A percentile compares a stretch with the other conserved stretches of the same genome.
Conservation (phyloP, 352 stramenopile species). For the Phytophthora colocasiae region DNA sequence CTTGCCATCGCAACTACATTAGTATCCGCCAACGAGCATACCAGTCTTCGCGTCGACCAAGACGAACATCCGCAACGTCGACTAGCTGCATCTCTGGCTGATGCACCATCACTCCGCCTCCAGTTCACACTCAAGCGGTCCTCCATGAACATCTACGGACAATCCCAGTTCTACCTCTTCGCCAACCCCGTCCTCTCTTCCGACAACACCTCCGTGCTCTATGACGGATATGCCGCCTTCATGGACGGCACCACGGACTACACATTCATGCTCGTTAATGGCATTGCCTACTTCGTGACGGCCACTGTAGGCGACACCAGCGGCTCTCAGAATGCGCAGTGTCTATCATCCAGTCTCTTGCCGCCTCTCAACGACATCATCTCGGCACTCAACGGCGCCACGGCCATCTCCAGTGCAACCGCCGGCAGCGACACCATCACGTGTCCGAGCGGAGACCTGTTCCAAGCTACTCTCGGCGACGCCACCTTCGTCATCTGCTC, state of each 20-base stretch:
- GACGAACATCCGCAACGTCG: neutral
- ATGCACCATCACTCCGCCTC: slow-evolving; percentile 36
- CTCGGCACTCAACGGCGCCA: slow-evolving; percentile 21
- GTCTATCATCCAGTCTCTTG: slow-evolving; percentile 19
- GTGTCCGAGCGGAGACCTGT: slow-evolving; percentile 29
- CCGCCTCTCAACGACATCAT: slow-evolving; percentile 27
- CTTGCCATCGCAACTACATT: slow-evolving; percentile 8
- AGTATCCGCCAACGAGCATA: neutral
- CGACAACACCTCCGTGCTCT: slow-evolving; percentile 33
- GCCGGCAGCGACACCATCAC: slow-evolving; percentile 15
- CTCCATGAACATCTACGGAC: slow-evolving; percentile 37
- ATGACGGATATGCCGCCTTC: slow-evolving; percentile 33
- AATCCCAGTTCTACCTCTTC: slow-evolving; percentile 42
- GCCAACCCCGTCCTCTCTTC: slow-evolving; percentile 35
- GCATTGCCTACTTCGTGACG: slow-evolving; percentile 35
- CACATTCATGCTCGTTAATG: slow-evolving; percentile 36
- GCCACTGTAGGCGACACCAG: slow-evolving; percentile 14
- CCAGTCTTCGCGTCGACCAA: slow-evolving; percentile 1
- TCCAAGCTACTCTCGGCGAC: slow-evolving; percentile 31
- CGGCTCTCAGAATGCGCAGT: slow-evolving; percentile 15
- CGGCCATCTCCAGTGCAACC: slow-evolving; percentile 9
- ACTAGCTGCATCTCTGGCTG: slow-evolving; percentile 15
- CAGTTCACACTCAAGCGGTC: slow-evolving; percentile 39
- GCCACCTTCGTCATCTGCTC: slow-evolving; percentile 35
- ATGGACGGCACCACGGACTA: slow-evolving; percentile 22